Evolutionary conservation across 2,329 filamentous ascomycete genomes (phyloP).

Genomic region (Thyridium curvatum): DNA sequence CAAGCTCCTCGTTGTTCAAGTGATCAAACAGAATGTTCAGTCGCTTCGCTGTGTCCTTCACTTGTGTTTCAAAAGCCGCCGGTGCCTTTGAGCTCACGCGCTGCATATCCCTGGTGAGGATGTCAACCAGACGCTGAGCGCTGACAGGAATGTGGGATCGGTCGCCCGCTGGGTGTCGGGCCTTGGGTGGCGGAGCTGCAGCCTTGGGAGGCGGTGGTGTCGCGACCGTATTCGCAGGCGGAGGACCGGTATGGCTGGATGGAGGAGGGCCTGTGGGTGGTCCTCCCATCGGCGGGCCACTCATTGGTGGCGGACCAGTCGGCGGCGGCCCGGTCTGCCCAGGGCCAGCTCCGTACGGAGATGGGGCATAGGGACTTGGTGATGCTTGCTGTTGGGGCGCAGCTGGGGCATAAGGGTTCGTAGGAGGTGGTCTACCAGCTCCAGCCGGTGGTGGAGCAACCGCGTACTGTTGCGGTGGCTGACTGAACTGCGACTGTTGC

Average conservation of each 20-base stretch:
- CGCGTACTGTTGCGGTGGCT: slow-evolving; percentile 28
- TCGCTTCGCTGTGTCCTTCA: slow-evolving; percentile 90
- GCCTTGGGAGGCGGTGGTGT: slow-evolving; percentile 40
- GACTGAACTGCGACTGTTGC: slow-evolving; percentile 31
- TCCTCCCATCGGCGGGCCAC: slow-evolving; percentile 23
- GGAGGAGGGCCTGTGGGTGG: background rate
- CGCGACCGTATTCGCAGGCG: slow-evolving; percentile 21
- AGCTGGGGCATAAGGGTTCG: slow-evolving; percentile 40
- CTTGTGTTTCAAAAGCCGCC: slow-evolving; percentile 77
- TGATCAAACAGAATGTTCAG: slow-evolving; percentile 94
- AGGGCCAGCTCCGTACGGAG: slow-evolving; percentile 39
- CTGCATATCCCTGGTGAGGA: slow-evolving; percentile 78
- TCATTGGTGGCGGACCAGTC: slow-evolving; percentile 33
- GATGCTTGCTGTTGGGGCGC: slow-evolving; percentile 17
- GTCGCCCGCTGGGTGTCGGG: slow-evolving; percentile 76
- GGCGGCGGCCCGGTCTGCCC: slow-evolving; percentile 28
- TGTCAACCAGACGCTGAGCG: slow-evolving; percentile 73
- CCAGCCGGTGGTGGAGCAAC: slow-evolving; percentile 32
- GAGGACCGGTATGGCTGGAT: slow-evolving; percentile 20
- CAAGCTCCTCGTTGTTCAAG: slow-evolving; percentile 88
- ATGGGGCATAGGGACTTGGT: slow-evolving; percentile 52
- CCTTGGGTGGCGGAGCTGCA: slow-evolving; percentile 43
- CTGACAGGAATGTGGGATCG: slow-evolving; percentile 77
- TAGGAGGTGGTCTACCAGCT: slow-evolving; percentile 42
- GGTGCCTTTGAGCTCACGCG: slow-evolving; percentile 83